A percentile compares a stretch with the other conserved stretches of the same genome.
Conservation (phyloP, 2,329 filamentous ascomycete genomes). For the Sphaerostilbella broomeana region DNA sequence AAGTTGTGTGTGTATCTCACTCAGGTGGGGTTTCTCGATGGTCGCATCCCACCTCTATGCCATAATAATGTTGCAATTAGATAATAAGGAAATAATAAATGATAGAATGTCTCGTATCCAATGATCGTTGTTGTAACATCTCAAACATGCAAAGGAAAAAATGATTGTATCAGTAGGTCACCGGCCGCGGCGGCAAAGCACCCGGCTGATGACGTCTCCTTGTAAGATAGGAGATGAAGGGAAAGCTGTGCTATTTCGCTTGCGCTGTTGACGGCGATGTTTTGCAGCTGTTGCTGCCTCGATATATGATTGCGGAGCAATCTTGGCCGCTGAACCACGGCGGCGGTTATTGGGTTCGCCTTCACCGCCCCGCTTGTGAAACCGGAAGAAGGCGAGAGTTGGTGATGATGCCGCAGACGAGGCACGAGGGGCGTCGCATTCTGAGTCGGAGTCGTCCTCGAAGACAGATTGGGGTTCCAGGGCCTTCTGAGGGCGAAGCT, state of each 20-base stretch:
- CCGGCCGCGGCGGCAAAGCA: constrained; percentile 29
- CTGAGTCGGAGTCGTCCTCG: constrained; percentile 41
- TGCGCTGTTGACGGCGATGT: constrained; percentile 7
- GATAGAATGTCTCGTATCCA: too few relatives aligned
- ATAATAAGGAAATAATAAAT: too few relatives aligned
- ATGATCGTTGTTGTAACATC: too few relatives aligned
- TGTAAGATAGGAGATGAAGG: constrained; percentile 3
- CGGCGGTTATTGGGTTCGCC: constrained; percentile 23
- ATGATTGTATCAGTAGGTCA: not conserved
- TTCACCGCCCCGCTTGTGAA: constrained; percentile 33
- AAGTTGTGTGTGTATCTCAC: too few relatives aligned
- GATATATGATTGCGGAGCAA: not conserved
- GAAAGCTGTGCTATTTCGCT: constrained; percentile 2
- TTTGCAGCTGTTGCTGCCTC: constrained; percentile 1
- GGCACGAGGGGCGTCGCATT: constrained; percentile 26
- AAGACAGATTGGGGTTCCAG: constrained; percentile 38
- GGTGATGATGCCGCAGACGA: constrained; percentile 12
- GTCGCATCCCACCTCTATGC: too few relatives aligned
- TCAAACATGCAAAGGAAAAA: not conserved
- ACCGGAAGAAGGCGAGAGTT: constrained; percentile 37
- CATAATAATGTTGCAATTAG: too few relatives aligned
- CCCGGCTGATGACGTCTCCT: constrained; percentile 31
- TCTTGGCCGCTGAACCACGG: constrained; percentile 6
- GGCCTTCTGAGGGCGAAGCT: constrained; percentile 18
- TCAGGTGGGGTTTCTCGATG: too few relatives aligned